phyloP scores from a whole-genome alignment of 2,329 filamentous ascomycete species.

The Lecanosticta acicola region DNA sequence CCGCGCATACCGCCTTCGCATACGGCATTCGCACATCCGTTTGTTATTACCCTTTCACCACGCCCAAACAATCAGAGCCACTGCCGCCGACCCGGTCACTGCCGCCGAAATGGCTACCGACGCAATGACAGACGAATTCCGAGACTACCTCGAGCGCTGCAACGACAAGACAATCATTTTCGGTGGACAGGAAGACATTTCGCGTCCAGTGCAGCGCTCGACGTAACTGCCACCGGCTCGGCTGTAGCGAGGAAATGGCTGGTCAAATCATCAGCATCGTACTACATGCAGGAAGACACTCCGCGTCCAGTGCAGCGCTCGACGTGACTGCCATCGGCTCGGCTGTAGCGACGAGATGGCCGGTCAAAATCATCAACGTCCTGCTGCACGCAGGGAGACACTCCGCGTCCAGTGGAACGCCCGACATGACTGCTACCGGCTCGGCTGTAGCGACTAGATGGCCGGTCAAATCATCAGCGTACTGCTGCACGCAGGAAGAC shows the following conservation, averaged over 20 bases:
- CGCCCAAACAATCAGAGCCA: constrained; percentile 23
- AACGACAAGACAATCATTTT: not conserved
- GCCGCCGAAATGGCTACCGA: constrained; percentile 18
- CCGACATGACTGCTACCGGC: no score
- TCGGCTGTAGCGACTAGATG: no score
- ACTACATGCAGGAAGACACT: constrained; percentile 2
- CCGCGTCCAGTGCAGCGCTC: constrained; percentile 13
- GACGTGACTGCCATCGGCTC: constrained; percentile 12
- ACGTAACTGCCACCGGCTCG: constrained; percentile 11
- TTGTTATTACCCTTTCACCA: constrained; percentile 24
- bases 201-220: constrained; percentile 14
- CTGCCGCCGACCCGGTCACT: constrained; percentile 11
- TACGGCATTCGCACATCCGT: constrained; percentile 25
- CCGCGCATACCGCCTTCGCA: constrained; percentile 19
- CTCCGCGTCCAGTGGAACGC: no score
- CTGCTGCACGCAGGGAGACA: constrained; percentile 10
- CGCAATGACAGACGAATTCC: constrained; percentile 15
- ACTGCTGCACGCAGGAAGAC: no score
- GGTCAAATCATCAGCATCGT: constrained; percentile 12
- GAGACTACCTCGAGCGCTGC: constrained; percentile 15
- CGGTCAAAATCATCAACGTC: constrained; percentile 11
- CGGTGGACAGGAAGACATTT: not conserved
- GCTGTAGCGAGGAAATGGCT: constrained; percentile 7
- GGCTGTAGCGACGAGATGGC: constrained; percentile 6
- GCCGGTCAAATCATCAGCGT: no score